These are phyloP conservation scores for Barnettozyma vustinii DNA, from an alignment of 805 yeast species.

Conservation along the genomic window DNA sequence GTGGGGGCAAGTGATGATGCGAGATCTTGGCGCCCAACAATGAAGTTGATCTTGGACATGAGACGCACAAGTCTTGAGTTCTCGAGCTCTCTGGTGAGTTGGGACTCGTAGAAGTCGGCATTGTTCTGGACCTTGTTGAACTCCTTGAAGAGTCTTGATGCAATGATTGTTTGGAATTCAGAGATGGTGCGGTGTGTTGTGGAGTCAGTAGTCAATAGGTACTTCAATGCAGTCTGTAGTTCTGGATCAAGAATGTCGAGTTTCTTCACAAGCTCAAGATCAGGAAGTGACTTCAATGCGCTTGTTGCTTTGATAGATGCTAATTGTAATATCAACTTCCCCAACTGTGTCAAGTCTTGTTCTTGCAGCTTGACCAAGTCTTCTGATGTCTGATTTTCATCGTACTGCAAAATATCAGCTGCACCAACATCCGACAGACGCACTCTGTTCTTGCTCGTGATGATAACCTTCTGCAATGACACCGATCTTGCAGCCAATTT, in stretches of 20 bases:
- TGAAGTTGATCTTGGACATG: conserved; percentile 72
- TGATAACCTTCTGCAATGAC: conserved; percentile 62
- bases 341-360: conserved; percentile 56
- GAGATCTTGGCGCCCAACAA: conserved; percentile 56
- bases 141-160: conserved; percentile 40
- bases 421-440: conserved; percentile 70
- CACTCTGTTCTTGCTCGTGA: conserved; percentile 67
- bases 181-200: conserved; percentile 22
- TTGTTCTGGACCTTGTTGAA: conserved; percentile 46
- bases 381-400: conserved; percentile 20
- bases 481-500: conserved; percentile 59
- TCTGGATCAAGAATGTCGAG: conserved; percentile 35
- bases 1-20: conserved; percentile 65
- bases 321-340: conserved; percentile 52
- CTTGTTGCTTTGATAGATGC: conserved; percentile 34
- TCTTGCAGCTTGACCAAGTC: conserved; percentile 34
- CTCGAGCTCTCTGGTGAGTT: conserved; percentile 70
- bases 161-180: conserved; percentile 35
- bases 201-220: conserved; percentile 25
- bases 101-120: conserved; percentile 55
- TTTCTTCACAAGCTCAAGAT: conserved; percentile 20
- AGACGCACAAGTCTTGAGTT: conserved; percentile 83
- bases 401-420: conserved; percentile 54
- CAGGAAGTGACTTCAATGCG: conserved; percentile 8
- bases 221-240: conserved; percentile 40